Evolutionary conservation across 2,329 filamentous ascomycete species (phyloP).

Genomic region (Aspergillus udagawae): DNA sequence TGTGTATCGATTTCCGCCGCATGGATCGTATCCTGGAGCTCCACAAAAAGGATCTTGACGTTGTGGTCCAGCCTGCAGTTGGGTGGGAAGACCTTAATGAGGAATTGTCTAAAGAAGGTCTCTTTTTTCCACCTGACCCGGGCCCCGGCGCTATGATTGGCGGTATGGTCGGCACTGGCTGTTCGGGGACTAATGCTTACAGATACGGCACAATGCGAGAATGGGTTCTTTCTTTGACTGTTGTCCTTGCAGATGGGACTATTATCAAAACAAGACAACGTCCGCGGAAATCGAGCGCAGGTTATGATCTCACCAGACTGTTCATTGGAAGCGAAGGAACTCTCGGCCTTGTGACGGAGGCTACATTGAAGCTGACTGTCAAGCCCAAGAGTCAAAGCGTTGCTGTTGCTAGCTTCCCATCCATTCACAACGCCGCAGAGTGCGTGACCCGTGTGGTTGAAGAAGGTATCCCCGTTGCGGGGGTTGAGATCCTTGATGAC

Average conservation of each 20-base stretch:
- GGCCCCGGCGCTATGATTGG: constrained; percentile 91
- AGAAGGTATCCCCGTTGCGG: constrained; percentile 77
- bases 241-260: constrained; percentile 86
- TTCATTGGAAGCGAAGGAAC: constrained; percentile 92
- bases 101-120: constrained; percentile 63
- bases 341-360: constrained; percentile 85
- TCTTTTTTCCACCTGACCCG: constrained; percentile 91
- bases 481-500: constrained; percentile 90
- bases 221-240: constrained; percentile 82
- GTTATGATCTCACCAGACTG: constrained; percentile 84
- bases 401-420: constrained; percentile 66
- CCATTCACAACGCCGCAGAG: constrained; percentile 66
- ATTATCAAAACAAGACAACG: constrained; percentile 84
- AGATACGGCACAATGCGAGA: constrained; percentile 93
- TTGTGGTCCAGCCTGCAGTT: constrained; percentile 73
- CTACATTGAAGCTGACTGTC: constrained; percentile 79
- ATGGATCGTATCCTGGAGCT: constrained; percentile 79
- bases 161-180: constrained; percentile 56
- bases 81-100: constrained; percentile 87
- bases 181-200: constrained; percentile 79
- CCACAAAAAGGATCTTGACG: constrained; percentile 73
- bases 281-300: constrained; percentile 83
- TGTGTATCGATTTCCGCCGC: constrained; percentile 78
- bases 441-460: constrained; percentile 78
- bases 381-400: constrained; percentile 76